Base-by-base conservation (phyloP, 176 grass and related monocot species). In the Ensete glaucum region DNA sequence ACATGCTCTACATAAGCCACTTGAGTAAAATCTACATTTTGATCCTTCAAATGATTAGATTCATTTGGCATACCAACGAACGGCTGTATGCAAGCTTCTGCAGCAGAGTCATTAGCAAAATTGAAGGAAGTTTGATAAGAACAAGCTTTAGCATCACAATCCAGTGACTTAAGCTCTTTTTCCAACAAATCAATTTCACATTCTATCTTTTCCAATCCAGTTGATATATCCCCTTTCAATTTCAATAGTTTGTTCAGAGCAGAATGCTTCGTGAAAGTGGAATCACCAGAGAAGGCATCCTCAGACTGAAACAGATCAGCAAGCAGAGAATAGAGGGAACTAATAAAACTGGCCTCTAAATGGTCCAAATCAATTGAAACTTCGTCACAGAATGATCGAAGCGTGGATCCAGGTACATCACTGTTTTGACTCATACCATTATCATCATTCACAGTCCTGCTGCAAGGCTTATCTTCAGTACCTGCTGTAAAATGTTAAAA, bases 151-250 rank as follows among this genome's bases (percentile, higher is more conserved):
- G 77, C 52, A 78, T 83, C 77, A 73, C 11, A 20, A 19, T 53
- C 77, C 22, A 83, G 26, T 29, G 75, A 77, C 73, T 86, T 95
- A 48, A 99, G 86, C 81, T 95, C 87, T 17, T 85, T 86, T 83
- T 99, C 96, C 19, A 99, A 76, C 1, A 72, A 89, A 87, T 99
- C 96, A 54, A 99, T 89, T 90, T 95, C 84, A 51, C 80, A 79
- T 84, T 95, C 96, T 74, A 83, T 88, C 77, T 83, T 95, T 72
- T 95, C 96, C 8, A 91, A 83, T 69, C 91, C 86, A 71, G 89
- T 99, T 10, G 88, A 84, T 83, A 95, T 89, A 67, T 57, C 76
- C 59, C 79, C 86, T 64, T 99, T 99, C 75, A 99, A 84, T 78
- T 72, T 53, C 13, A 87, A 79, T 68, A 99, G 76, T 73, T 95